Conservation (phyloP, 192 early-diverging fungal species). For the Paraglomus occultum region DNA sequence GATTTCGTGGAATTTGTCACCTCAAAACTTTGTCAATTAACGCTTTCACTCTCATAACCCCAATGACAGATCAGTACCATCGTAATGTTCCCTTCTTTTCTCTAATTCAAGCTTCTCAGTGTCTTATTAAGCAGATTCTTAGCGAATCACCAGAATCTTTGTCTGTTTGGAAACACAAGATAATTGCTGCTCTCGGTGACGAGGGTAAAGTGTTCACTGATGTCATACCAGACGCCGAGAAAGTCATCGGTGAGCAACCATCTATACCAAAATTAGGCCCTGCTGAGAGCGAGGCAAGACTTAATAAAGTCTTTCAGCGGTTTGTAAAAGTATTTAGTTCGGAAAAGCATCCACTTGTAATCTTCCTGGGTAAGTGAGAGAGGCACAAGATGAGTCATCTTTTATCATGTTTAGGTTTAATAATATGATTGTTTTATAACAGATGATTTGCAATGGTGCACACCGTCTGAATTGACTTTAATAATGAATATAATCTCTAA, state of each 20-base stretch:
- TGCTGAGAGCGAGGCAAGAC: conserved; percentile 29
- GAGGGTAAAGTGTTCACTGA: conserved; percentile 34
- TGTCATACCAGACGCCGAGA: conserved; percentile 33
- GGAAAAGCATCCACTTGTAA: conserved; percentile 27
- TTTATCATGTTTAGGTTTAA: too few species aligned
- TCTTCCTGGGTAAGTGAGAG: conserved; percentile 29
- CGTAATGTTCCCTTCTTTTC: conserved; percentile 38
- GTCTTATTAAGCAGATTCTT: conserved; percentile 34
- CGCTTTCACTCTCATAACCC: too few species aligned
- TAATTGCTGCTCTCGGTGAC: conserved; percentile 24
- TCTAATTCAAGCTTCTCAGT: conserved; percentile 37
- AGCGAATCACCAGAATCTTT: conserved; percentile 26
- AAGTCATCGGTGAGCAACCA: conserved; percentile 34
- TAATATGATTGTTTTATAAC: too few species aligned
- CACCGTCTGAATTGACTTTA: too few species aligned
- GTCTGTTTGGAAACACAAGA: conserved; percentile 21
- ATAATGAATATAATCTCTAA: too few species aligned
- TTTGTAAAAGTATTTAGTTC: conserved; percentile 34
- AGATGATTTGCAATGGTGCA: too few species aligned
- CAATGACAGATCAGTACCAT: conserved; percentile 27
- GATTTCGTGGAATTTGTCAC: too few species aligned
- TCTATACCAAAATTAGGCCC: conserved; percentile 26
- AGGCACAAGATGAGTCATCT: too few species aligned
- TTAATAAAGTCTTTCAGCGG: conserved; percentile 33
- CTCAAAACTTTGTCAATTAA: too few species aligned